Evolutionary conservation across 352 stramenopile genomes (phyloP).

Genomic region (Detonula confervacea): DNA sequence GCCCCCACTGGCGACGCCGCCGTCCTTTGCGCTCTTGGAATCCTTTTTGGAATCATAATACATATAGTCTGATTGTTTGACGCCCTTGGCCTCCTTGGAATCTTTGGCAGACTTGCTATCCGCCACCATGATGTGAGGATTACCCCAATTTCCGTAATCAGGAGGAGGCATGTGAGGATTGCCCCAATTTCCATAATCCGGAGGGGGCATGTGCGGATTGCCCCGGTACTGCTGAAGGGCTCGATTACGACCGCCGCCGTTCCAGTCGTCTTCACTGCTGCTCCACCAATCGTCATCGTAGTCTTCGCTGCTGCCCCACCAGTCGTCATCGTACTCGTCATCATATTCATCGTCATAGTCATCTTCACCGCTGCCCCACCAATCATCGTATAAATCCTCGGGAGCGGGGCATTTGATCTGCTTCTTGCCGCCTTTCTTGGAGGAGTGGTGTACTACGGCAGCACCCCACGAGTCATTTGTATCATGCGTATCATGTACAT

Average conservation of each 20-base stretch:
- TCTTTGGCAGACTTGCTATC: constrained; percentile 24
- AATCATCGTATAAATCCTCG: no score
- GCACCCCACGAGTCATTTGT: no score
- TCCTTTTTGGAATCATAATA: constrained; percentile 6
- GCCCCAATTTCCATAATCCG: background rate
- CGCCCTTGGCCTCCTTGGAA: background rate
- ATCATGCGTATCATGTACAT: no score
- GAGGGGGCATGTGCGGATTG: no score
- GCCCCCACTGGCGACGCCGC: background rate
- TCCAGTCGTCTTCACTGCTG: no score
- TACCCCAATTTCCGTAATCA: no score
- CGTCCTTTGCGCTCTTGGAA: constrained; percentile 7
- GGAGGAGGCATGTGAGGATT: background rate
- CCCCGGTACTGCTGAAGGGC: no score
- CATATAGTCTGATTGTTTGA: background rate
- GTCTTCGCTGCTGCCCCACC: background rate
- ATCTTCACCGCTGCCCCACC: constrained; percentile 1
- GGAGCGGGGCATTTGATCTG: no score
- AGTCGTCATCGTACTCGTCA: background rate
- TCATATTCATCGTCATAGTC: background rate
- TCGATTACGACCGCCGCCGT: no score
- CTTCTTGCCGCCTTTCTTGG: no score
- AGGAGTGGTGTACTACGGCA: no score
- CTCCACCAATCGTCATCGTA: background rate
- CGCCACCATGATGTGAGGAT: no score